Base-by-base conservation (phyloP, 495 filamentous ascomycete genomes). In the Penicillium tannophilum region DNA sequence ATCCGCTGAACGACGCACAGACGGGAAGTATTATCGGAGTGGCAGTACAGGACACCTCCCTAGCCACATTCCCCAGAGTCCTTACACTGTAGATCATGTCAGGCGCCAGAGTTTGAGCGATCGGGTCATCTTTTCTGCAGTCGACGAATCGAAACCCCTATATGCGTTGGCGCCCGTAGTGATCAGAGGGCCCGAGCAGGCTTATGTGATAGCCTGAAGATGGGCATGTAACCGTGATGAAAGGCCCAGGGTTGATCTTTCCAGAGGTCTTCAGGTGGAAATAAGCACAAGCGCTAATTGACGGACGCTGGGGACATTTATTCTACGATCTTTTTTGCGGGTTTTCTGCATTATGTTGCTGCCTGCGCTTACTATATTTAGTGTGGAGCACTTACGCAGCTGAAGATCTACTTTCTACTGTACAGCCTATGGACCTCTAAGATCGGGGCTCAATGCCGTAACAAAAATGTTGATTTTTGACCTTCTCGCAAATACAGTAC, bases 281-380 rank as follows among this genome's bases (percentile, higher is more conserved):
- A 11, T 36, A 14, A 14, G 33, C 5, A n/a, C 5, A 6, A n/a
- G 39, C 44, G 20, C 44, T 47, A 47, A 47, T 12, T 24, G 20
- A 26, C 46, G 16, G 16, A 49, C 31, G 12, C 23, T 31, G 46
- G 46, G 14, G 46, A 10, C 16, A 24, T 49, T 49, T 49, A 49
- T 49, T 17, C 26, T 26, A 9, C 4, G 26, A n/a, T 24, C 14
- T 5, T 23, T n/a, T 49, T 49, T 31, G 24, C 26, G 46, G 31
- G 49, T 49, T 46, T 50, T n/a, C 46, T 16, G 24, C 45, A 33
- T 30, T 31, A 30, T 42, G 44, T 56, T 56, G 54, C 54, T 56
- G 54, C 54, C 54, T 56, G 33, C 31, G 20, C 42, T 36, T 56
- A 41, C 54, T 49, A 48, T 39, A 39, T 41, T 46, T 47, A 23